A percentile compares a stretch with the other conserved stretches of the same genome.
phyloP scores from a whole-genome alignment of 495 filamentous ascomycete species.

The Aspergillus baeticus region DNA sequence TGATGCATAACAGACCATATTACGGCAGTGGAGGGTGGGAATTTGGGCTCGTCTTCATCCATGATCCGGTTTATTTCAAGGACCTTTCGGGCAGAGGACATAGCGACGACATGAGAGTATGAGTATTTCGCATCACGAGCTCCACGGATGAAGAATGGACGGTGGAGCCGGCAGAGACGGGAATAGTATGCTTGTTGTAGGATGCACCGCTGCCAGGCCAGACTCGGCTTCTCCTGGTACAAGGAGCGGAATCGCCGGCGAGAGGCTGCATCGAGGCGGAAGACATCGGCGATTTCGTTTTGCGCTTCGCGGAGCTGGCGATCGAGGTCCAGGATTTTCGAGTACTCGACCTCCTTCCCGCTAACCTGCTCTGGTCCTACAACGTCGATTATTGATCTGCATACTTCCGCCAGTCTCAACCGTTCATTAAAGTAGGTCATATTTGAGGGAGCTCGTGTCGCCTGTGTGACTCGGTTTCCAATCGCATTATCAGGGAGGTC shows the following conservation, averaged over 20 bases:
- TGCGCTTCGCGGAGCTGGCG: conserved; percentile 31
- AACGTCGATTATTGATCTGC: conserved; percentile 42
- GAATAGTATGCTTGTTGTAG: conserved; percentile 43
- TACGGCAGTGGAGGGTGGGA: conserved; percentile 26
- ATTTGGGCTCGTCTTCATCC: conserved; percentile 32
- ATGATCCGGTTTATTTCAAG: conserved; percentile 40
- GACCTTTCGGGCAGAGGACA: conserved; percentile 45
- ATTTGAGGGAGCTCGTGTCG: conserved; percentile 31
- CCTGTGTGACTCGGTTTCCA: not conserved
- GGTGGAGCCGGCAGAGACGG: conserved; percentile 44
- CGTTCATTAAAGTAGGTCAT: conserved; percentile 46
- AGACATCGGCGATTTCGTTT: conserved; percentile 27
- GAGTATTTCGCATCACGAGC: conserved; percentile 40
- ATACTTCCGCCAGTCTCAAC: conserved; percentile 38
- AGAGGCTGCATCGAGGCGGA: conserved; percentile 36
- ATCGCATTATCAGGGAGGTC: conserved; percentile 31
- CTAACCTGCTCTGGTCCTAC: conserved; percentile 28
- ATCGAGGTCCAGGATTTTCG: conserved; percentile 35
- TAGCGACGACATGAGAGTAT: conserved; percentile 43
- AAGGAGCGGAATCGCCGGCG: conserved; percentile 30
- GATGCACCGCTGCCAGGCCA: conserved; percentile 41
- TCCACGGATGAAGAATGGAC: conserved; percentile 40
- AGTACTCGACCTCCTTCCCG: conserved; percentile 33
- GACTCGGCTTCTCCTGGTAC: conserved; percentile 33
- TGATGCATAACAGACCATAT: conserved; percentile 43